A percentile compares a stretch with the other conserved stretches of the same genome.
Conservation (phyloP, 1,284 basidiomycete genomes). For the Cutaneotrichosporon sp. region DNA sequence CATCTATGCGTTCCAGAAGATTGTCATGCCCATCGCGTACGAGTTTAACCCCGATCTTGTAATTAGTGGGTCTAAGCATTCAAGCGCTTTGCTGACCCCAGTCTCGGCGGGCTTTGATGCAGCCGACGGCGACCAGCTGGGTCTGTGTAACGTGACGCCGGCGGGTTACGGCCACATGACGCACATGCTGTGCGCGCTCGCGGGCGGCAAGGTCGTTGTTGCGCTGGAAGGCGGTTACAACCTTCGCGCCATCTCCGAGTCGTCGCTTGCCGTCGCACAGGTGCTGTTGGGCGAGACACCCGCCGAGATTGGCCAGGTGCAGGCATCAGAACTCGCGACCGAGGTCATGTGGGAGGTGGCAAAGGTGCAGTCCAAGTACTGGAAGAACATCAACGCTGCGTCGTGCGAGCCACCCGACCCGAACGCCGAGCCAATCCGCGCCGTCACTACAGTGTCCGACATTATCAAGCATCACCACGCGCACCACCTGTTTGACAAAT, state of each 20-base stretch:
- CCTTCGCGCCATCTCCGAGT: constrained; percentile 78
- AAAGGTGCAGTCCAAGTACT: constrained; percentile 78
- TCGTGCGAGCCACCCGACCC: constrained; percentile 64
- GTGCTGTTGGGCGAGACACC: constrained; percentile 82
- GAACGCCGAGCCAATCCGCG: constrained; percentile 6
- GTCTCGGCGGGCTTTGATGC: constrained; percentile 99
- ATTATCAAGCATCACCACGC: constrained; percentile 78
- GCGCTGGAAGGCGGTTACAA: constrained; percentile 98
- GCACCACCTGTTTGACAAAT: constrained; percentile 65
- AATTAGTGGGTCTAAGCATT: constrained; percentile 62
- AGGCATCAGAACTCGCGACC: constrained; percentile 70
- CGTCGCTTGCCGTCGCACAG: constrained; percentile 77
- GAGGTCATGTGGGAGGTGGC: constrained; percentile 84
- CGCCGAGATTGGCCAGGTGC: constrained; percentile 62
- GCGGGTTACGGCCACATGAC: constrained; percentile 99
- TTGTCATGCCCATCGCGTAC: constrained; percentile 94
- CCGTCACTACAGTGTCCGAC: constrained; percentile 52
- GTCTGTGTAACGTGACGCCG: constrained; percentile 83
- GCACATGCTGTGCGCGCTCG: constrained; percentile 85
- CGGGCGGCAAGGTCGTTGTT: constrained; percentile 81
- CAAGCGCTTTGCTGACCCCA: constrained; percentile 36
- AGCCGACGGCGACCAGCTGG: constrained; percentile 84
- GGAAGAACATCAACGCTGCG: constrained; percentile 77
- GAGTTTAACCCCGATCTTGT: constrained; percentile 95
- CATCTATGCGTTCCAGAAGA: constrained; percentile 88